These are phyloP conservation scores for Rhododendron henanense DNA, from an alignment of 148 eudicot genomes.

Conservation along the genomic window DNA sequence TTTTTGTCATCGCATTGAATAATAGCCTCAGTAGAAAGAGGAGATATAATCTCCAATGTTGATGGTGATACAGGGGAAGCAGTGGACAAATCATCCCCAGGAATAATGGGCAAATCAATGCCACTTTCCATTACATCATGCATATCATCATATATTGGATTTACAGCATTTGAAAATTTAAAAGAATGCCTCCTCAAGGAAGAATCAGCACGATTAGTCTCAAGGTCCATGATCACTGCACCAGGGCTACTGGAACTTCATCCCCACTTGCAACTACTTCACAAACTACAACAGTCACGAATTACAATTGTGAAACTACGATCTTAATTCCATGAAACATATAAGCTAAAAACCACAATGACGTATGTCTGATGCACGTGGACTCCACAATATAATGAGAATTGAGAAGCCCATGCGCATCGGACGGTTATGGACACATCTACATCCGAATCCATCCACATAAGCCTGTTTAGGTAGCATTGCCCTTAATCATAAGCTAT, in stretches of 20 bases:
- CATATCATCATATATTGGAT: slow-evolving; percentile 33
- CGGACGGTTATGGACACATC: not conserved
- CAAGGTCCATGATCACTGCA: slow-evolving; percentile 30
- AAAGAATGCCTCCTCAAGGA: slow-evolving; percentile 46
- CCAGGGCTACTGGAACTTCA: slow-evolving; percentile 14
- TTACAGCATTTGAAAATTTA: slow-evolving; percentile 22
- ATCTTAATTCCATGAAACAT: not conserved
- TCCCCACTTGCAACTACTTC: not conserved
- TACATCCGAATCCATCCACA: not conserved
- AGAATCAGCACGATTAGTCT: slow-evolving; percentile 29
- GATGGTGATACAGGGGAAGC: slow-evolving; percentile 25
- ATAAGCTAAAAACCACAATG: not conserved
- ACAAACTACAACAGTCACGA: not conserved
- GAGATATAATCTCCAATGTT: slow-evolving; percentile 26
- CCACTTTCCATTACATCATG: slow-evolving; percentile 30
- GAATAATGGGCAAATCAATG: slow-evolving; percentile 31
- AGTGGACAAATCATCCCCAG: slow-evolving; percentile 26
- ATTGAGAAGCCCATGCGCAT: not conserved
- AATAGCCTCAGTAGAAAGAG: slow-evolving; percentile 37
- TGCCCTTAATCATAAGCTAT: not conserved
- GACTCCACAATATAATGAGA: not conserved
- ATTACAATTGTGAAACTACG: not conserved
- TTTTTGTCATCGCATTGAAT: slow-evolving; percentile 27
- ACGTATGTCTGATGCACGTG: not conserved
- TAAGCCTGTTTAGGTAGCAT: not conserved